These are phyloP conservation scores for Podila minutissima DNA, from an alignment of 192 early-diverging fungal species.

Conservation along the genomic window DNA sequence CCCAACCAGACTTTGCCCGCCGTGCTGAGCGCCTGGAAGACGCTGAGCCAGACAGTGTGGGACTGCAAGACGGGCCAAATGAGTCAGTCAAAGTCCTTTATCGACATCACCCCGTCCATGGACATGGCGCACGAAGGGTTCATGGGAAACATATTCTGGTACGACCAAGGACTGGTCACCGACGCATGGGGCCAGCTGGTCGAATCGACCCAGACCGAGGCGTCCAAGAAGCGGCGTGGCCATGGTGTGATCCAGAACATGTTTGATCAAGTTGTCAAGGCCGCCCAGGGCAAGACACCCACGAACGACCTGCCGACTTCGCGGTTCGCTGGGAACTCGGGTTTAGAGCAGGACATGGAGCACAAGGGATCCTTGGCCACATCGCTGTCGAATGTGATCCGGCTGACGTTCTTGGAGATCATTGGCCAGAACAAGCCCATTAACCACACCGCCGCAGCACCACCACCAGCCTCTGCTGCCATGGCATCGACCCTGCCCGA, in stretches of 20 bases:
- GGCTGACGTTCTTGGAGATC: conserved; percentile 1
- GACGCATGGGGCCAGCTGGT: conserved; percentile 25
- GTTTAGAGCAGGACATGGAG: not conserved
- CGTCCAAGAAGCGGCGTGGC: conserved; percentile 6
- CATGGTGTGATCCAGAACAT: conserved; percentile 14
- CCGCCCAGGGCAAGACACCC: not conserved
- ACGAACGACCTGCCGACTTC: not conserved
- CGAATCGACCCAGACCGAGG: conserved; percentile 14
- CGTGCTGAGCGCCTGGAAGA: conserved; percentile 26
- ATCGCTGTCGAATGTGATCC: not conserved
- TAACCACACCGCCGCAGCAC: not conserved
- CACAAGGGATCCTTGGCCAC: not conserved
- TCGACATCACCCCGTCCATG: conserved; percentile 19
- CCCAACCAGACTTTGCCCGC: conserved; percentile 8
- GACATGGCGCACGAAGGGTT: conserved; percentile 30
- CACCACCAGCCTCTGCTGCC: not conserved
- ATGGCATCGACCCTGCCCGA: not conserved
- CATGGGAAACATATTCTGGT: conserved; percentile 24
- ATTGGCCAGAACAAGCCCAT: conserved; percentile 1
- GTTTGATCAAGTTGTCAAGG: conserved; percentile 2
- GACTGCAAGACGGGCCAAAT: conserved; percentile 20
- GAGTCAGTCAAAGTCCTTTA: conserved; percentile 29
- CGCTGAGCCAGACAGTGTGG: conserved; percentile 38
- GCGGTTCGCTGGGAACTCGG: not conserved
- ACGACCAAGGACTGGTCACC: conserved; percentile 24